These are phyloP conservation scores for Hanseniaspora nectarophila DNA, from an alignment of 805 yeast genomes.

Conservation along the genomic window DNA sequence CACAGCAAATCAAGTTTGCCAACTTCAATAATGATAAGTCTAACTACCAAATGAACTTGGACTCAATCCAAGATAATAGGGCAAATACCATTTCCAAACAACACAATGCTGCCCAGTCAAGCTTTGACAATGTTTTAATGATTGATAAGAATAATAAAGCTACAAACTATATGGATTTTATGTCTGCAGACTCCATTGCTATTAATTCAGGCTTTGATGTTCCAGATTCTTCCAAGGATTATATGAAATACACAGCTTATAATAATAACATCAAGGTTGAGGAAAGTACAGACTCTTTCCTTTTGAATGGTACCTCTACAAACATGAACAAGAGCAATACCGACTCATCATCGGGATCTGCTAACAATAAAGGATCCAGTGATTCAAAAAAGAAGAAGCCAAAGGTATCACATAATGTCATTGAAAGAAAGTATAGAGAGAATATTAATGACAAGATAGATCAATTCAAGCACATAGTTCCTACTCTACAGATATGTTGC, in stretches of 20 bases:
- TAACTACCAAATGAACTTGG: not conserved
- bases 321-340: not conserved
- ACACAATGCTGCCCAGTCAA: not conserved
- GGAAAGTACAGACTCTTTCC: too few species aligned
- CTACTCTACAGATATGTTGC: conserved; percentile 42
- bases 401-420: conserved; percentile 55
- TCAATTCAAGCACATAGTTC: conserved; percentile 54
- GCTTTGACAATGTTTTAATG: not conserved
- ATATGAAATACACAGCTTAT: too few species aligned
- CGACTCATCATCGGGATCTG: not conserved
- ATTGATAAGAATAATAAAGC: not conserved
- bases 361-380: not conserved
- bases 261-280: not conserved
- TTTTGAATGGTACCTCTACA: not conserved
- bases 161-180: not conserved
- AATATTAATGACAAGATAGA: conserved; percentile 58
- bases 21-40: not conserved
- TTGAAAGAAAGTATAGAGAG: conserved; percentile 60
- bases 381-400: conserved; percentile 32
- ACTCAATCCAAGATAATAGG: conserved; percentile 2
- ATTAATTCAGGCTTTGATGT: too few species aligned
- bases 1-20: not conserved
- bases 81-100: conserved; percentile 10
- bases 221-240: not conserved
- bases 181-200: not conserved